A percentile compares a stretch with the other conserved stretches of the same genome.
phyloP scores from a whole-genome alignment of 1,284 basidiomycete species.

The Salmacisia buchloeana region DNA sequence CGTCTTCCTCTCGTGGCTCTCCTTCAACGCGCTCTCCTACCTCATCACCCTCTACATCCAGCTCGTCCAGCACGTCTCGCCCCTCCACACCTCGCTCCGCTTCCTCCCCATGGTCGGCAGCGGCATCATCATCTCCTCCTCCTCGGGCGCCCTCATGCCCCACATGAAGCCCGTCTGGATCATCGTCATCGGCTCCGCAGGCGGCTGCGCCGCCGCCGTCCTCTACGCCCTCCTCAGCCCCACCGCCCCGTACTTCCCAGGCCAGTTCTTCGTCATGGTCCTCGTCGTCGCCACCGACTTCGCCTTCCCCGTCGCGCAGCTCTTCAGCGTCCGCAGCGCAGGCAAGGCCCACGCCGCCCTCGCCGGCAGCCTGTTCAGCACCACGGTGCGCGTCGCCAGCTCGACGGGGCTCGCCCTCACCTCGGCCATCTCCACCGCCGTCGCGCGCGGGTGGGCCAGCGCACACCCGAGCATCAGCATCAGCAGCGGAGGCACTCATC shows the following conservation, averaged over 20 bases:
- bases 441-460: slow-evolving; percentile 7
- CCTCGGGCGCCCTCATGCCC: slow-evolving; percentile 32
- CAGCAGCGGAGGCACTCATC: too few relatives aligned
- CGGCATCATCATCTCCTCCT: slow-evolving; percentile 45
- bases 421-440: slow-evolving; percentile 31
- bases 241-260: slow-evolving; percentile 67
- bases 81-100: slow-evolving; percentile 66
- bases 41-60: slow-evolving; percentile 21
- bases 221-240: slow-evolving; percentile 68
- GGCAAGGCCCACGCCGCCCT: slow-evolving; percentile 29
- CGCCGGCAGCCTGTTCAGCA: slow-evolving; percentile 42
- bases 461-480: too few relatives aligned
- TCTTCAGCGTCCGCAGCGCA: slow-evolving; percentile 32
- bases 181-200: slow-evolving; percentile 45
- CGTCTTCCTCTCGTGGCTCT: slow-evolving; percentile 66
- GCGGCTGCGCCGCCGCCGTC: slow-evolving; percentile 60
- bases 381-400: slow-evolving; percentile 36
- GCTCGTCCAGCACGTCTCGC: slow-evolving; percentile 54
- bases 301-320: slow-evolving; percentile 29
- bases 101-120: slow-evolving; percentile 65
- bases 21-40: slow-evolving; percentile 55
- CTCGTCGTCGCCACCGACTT: slow-evolving; percentile 49
- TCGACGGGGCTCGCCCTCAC: slow-evolving; percentile 39
- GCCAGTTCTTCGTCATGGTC: slow-evolving; percentile 71
- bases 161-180: slow-evolving; percentile 39